A percentile compares a stretch with the other conserved stretches of the same genome.
phyloP scores from a whole-genome alignment of 768 basidiomycete species.

The Lyophyllum semitale region DNA sequence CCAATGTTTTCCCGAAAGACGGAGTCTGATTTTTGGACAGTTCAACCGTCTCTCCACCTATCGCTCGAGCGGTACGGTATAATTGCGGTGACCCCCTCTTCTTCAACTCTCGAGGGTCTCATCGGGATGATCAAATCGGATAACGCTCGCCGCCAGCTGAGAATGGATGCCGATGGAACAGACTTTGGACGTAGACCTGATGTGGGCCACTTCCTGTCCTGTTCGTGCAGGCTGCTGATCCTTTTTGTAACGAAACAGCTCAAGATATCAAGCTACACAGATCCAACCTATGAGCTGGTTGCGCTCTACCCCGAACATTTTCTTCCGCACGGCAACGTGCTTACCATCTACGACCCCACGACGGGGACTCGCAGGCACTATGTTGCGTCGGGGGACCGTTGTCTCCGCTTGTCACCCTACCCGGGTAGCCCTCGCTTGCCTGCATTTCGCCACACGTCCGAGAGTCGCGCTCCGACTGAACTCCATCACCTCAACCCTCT shows the following conservation, averaged over 20 bases:
- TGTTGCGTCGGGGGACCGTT: conserved; percentile 13
- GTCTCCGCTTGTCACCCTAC: conserved; percentile 15
- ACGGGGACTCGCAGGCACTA: conserved; percentile 10
- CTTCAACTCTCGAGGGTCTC: conserved; percentile 16
- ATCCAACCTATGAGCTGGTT: conserved; percentile 19
- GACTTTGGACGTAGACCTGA: conserved; percentile 7
- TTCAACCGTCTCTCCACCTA: conserved; percentile 16
- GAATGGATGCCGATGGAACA: conserved; percentile 12
- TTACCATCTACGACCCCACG: conserved; percentile 13
- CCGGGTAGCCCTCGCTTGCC: conserved; percentile 17
- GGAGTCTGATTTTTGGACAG: conserved; percentile 15
- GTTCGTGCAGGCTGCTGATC: conserved; percentile 6
- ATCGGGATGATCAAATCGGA: conserved; percentile 19
- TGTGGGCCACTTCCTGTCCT: conserved; percentile 11
- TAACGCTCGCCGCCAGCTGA: conserved; percentile 16
- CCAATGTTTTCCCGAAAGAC: conserved; percentile 4
- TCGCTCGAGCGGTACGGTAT: conserved; percentile 19
- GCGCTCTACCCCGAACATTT: conserved; percentile 21
- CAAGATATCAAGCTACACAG: conserved; percentile 6
- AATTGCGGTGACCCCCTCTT: conserved; percentile 19
- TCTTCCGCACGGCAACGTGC: conserved; percentile 17
- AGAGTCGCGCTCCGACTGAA: not conserved
- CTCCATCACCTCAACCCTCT: conserved; percentile 16
- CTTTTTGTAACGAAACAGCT: conserved; percentile 18
- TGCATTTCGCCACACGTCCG: conserved; percentile 10